Conservation (phyloP, 2,329 filamentous ascomycete species). For the Botrytis galanthina region DNA sequence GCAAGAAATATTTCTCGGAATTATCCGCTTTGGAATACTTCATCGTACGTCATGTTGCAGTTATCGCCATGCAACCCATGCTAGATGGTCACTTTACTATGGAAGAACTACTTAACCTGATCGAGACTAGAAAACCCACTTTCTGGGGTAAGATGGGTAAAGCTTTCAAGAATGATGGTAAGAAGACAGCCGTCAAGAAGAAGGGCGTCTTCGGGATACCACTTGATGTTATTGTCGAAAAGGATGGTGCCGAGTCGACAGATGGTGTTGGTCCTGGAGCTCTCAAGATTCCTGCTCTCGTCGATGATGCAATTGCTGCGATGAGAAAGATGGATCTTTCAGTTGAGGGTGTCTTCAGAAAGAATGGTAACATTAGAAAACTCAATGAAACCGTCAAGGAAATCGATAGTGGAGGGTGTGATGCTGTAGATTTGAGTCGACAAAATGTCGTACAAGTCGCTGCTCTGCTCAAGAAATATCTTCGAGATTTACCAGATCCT, state of each 20-base stretch:
- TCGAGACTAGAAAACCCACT: conserved; percentile 88
- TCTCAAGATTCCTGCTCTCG: conserved; percentile 83
- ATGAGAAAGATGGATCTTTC: conserved; percentile 99
- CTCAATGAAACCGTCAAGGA: conserved; percentile 80
- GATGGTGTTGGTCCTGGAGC: conserved; percentile 92
- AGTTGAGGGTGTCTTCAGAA: conserved; percentile 96
- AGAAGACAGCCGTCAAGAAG: conserved; percentile 72
- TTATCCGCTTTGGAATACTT: conserved; percentile 95
- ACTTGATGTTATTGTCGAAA: conserved; percentile 84
- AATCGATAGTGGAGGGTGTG: conserved; percentile 82
- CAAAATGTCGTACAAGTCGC: conserved; percentile 93
- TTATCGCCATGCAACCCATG: conserved; percentile 90
- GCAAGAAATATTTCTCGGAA: conserved; percentile 91
- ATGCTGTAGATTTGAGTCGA: conserved; percentile 79
- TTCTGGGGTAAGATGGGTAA: conserved; percentile 99
- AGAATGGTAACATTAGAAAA: conserved; percentile 97
- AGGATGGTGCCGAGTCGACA: conserved; percentile 94
- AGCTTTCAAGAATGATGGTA: conserved; percentile 83
- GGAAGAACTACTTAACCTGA: conserved; percentile 87
- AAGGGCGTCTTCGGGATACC: conserved; percentile 92
- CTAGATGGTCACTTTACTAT: conserved; percentile 88
- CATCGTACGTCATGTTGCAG: conserved; percentile 91
- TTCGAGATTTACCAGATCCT: conserved; percentile 91
- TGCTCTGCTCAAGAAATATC: conserved; percentile 89
- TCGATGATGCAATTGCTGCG: conserved; percentile 91